phyloP scores from a whole-genome alignment of 129 eudicot genomes.

The Artemisia tridentata region DNA sequence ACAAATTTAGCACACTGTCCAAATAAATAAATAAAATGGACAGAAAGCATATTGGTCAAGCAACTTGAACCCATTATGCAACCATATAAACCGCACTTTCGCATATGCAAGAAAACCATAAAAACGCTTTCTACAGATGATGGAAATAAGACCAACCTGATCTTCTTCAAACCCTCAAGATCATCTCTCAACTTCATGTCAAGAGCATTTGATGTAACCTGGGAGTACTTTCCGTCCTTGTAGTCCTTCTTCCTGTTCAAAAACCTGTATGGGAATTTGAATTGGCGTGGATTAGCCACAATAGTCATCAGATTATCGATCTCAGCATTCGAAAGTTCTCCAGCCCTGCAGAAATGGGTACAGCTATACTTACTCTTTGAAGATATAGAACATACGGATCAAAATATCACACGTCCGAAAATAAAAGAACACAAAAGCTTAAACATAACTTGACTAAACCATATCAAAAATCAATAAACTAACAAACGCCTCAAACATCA shows the following conservation, averaged over 20 bases:
- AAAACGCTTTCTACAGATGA: not conserved
- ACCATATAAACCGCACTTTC: no score
- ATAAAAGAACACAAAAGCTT: not conserved
- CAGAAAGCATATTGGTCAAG: no score
- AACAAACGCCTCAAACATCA: not conserved
- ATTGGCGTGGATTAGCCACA: conserved; percentile 69
- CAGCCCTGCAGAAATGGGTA: conserved; percentile 37
- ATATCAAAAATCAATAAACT: not conserved
- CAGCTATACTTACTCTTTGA: not conserved
- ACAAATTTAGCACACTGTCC: no score
- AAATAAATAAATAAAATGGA: no score
- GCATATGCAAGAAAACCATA: no score
- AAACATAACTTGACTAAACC: not conserved
- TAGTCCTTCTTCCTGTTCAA: conserved; percentile 74
- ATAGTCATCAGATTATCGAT: conserved; percentile 63
- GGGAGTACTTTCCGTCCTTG: conserved; percentile 70
- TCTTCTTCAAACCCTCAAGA: conserved; percentile 75
- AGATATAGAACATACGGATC: not conserved
- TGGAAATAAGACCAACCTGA: conserved; percentile 41
- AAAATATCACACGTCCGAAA: no score
- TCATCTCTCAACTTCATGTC: conserved; percentile 79
- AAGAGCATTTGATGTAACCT: conserved; percentile 64
- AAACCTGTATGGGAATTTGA: conserved; percentile 73
- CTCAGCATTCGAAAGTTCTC: conserved; percentile 58
- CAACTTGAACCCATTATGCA: no score